Conservation (phyloP, 345 rosid species). For the Cardiospermum halicacabum region DNA sequence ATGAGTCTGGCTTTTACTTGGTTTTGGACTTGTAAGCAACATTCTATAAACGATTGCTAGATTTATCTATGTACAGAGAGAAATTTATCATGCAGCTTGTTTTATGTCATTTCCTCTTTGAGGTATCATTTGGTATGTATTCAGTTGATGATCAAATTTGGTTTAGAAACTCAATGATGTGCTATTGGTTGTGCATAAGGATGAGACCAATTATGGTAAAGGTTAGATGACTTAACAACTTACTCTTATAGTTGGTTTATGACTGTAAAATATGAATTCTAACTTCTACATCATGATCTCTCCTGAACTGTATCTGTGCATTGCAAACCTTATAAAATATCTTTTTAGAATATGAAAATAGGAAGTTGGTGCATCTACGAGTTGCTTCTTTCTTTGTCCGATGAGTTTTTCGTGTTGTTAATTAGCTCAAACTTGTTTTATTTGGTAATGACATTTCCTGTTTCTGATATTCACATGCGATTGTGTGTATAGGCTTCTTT, state of each 20-base stretch:
- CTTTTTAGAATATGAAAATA: neutral
- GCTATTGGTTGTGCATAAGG: neutral
- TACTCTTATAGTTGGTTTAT: neutral
- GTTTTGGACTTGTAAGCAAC: neutral
- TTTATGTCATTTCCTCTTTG: neutral
- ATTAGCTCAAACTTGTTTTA: neutral
- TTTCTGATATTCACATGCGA: conserved; percentile 13
- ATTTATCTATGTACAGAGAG: neutral
- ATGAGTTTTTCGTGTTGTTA: neutral
- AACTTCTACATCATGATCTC: neutral
- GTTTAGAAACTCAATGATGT: neutral
- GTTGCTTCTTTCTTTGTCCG: neutral
- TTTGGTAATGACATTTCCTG: neutral
- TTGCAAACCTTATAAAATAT: neutral
- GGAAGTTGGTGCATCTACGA: neutral
- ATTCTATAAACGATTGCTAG: neutral
- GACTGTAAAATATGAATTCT: neutral
- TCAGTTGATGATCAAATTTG: neutral
- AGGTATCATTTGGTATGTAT: neutral
- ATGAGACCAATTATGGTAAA: neutral
- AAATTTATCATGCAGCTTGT: neutral
- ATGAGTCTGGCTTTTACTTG: neutral
- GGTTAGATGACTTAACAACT: neutral
- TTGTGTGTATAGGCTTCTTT: conserved; percentile 48
- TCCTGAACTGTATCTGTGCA: neutral